Conservation (phyloP, 352 stramenopile species). For the Globisporangium middletonii region DNA sequence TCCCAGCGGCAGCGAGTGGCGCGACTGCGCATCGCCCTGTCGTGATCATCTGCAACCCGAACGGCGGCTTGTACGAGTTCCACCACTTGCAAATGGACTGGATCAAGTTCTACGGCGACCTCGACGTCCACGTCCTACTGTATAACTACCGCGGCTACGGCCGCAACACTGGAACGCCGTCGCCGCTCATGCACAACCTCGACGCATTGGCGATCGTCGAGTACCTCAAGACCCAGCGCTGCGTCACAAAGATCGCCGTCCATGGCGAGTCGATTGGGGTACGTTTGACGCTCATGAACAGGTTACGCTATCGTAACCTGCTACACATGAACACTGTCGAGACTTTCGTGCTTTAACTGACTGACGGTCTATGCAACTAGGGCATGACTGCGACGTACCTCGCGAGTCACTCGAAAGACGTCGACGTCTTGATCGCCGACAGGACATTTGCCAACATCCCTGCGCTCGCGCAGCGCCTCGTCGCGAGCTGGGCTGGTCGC, state of each 20-base stretch:
- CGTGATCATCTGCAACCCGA: constrained; percentile 82
- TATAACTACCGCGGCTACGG: constrained; percentile 88
- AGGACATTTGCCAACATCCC: constrained; percentile 77
- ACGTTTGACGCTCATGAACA: neutral
- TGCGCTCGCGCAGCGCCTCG: constrained; percentile 69
- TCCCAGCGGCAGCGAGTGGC: constrained; percentile 34
- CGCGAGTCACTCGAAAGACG: constrained; percentile 42
- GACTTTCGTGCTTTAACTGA: neutral
- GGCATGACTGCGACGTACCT: constrained; percentile 73
- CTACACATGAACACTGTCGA: neutral
- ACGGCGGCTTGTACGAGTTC: constrained; percentile 82
- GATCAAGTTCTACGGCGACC: constrained; percentile 83
- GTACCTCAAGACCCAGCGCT: constrained; percentile 51
- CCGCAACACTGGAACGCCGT: constrained; percentile 55
- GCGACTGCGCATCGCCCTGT: constrained; percentile 30
- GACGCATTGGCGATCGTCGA: constrained; percentile 71
- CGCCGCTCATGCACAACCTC: constrained; percentile 50
- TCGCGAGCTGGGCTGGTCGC: constrained; percentile 64
- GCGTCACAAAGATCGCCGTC: constrained; percentile 54
- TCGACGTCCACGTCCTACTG: constrained; percentile 73
- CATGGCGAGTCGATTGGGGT: constrained; percentile 83
- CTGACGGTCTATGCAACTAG: constrained; percentile 4
- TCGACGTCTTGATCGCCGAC: constrained; percentile 72
- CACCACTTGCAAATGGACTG: constrained; percentile 88
- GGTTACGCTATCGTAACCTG: neutral